Percentiles rank a stretch among this genome's conserved stretches.
Evolutionary conservation across 164 flowering plant genomes (phyloP).

Genomic region (Tetracentron sinense): DNA sequence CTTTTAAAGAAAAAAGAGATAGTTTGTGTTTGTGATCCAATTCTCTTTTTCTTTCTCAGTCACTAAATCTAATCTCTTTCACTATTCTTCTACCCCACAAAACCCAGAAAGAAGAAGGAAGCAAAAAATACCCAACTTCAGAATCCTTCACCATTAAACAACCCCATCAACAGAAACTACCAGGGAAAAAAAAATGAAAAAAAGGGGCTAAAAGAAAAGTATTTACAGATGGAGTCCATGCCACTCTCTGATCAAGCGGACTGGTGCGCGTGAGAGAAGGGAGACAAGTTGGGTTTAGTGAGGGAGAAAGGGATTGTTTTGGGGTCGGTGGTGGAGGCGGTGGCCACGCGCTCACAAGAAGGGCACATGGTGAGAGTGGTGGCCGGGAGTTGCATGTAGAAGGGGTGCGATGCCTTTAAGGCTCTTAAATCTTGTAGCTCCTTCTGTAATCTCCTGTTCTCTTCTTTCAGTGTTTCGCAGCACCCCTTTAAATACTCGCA

Average conservation of each 20-base stretch:
- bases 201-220: neutral
- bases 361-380: conserved; percentile 96
- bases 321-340: conserved; percentile 34
- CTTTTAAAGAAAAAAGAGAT: too few relatives aligned
- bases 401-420: conserved; percentile 67
- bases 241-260: conserved; percentile 12
- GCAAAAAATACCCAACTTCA: neutral
- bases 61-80: neutral
- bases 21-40: too few relatives aligned
- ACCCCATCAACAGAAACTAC: neutral
- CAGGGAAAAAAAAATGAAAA: neutral
- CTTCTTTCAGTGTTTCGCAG: conserved; percentile 86
- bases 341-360: conserved; percentile 74
- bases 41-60: neutral
- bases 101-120: neutral
- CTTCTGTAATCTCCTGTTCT: conserved; percentile 79
- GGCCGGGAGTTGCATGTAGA: conserved; percentile 87
- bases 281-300: conserved; percentile 21
- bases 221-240: conserved; percentile 10
- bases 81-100: too few relatives aligned
- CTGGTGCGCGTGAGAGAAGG: conserved; percentile 25
- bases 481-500: conserved; percentile 87
- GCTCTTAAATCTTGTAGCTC: conserved; percentile 81
- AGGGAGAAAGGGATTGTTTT: conserved; percentile 8
- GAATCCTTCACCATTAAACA: neutral